Conservation (phyloP, 2,329 filamentous ascomycete genomes). For the Sporothrix inflata region DNA sequence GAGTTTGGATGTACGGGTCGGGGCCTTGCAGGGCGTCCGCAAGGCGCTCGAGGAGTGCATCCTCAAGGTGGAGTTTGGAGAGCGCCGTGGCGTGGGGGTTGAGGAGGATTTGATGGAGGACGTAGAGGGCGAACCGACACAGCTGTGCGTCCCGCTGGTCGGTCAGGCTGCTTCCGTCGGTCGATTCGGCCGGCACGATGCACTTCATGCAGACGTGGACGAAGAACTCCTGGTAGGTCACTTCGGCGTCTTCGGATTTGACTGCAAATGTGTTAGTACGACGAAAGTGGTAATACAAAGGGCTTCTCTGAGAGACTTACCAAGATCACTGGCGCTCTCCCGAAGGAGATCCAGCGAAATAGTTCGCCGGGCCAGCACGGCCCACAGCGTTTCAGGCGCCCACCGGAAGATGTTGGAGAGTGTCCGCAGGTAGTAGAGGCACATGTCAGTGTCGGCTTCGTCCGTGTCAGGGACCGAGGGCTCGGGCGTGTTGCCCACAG, state of each 20-base stretch:
- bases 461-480: slow-evolving; percentile 42
- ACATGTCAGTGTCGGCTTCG: slow-evolving; percentile 74
- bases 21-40: slow-evolving; percentile 61
- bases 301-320: slow-evolving; percentile 56
- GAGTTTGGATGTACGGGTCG: slow-evolving; percentile 73
- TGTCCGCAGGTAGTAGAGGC: slow-evolving; percentile 76
- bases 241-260: slow-evolving; percentile 51
- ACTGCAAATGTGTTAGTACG: neutral
- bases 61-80: slow-evolving; percentile 68
- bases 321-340: slow-evolving; percentile 49
- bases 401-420: slow-evolving; percentile 73
- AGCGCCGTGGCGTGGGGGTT: slow-evolving; percentile 64
- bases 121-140: slow-evolving; percentile 69
- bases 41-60: slow-evolving; percentile 70
- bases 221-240: slow-evolving; percentile 69
- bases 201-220: slow-evolving; percentile 67
- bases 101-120: slow-evolving; percentile 70
- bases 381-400: slow-evolving; percentile 71
- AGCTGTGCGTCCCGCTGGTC: slow-evolving; percentile 63
- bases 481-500: neutral
- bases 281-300: neutral
- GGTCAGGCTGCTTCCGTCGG: slow-evolving; percentile 42
- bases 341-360: slow-evolving; percentile 53
- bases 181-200: slow-evolving; percentile 48
- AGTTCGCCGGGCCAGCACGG: slow-evolving; percentile 66